Base-by-base conservation (phyloP, 495 filamentous ascomycete species). In the Hamigera avellanea region DNA sequence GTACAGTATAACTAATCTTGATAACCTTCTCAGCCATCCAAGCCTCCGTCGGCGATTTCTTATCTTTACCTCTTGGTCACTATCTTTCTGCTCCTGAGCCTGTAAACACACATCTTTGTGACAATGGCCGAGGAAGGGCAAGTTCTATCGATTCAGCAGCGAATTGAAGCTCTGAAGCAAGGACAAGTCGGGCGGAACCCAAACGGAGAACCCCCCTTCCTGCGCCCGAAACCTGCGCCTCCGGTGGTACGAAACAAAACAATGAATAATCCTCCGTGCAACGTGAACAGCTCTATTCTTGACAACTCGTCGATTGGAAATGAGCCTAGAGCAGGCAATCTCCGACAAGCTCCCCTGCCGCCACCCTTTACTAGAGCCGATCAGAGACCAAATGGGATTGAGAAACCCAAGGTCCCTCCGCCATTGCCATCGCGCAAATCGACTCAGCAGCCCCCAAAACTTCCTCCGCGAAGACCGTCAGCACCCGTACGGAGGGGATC, bases 91-190 rank as follows among this genome's bases (percentile, higher is more conserved):
- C n/a, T n/a, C n/a, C n/a, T n/a, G n/a, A n/a, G n/a, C n/a, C n/a
- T n/a, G n/a, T n/a, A n/a, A n/a, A n/a, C n/a, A n/a, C n/a, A n/a
- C 21, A 5, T 4, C 21, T 5, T 23, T 19, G 7, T 35, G 3
- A 14, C 17, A 10, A 35, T 21, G 49, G 41, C 56, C 6, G 65
- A 69, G 34, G 63, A 63, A 36, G 40, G 59, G 10, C 64, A 63
- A 42, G 47, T 64, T 14, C 47, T 58, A 19, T 75, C 74, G 4
- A 73, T 80, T 37, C 64, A 70, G 46, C 57, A 67, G 32, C 71
- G 76, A 33, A 78, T 81, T 40, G 71, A 72, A 30, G 63, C 69
- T 15, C 52, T 80, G 30, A 78, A 78, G 42, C 60, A 71, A 36
- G 61, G 69, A 25, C 66, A 80, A 40, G 54, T 75, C 30, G 67